These are phyloP conservation scores for Fomitopsis betulina DNA, from an alignment of 1,284 basidiomycete genomes.

Conservation along the genomic window DNA sequence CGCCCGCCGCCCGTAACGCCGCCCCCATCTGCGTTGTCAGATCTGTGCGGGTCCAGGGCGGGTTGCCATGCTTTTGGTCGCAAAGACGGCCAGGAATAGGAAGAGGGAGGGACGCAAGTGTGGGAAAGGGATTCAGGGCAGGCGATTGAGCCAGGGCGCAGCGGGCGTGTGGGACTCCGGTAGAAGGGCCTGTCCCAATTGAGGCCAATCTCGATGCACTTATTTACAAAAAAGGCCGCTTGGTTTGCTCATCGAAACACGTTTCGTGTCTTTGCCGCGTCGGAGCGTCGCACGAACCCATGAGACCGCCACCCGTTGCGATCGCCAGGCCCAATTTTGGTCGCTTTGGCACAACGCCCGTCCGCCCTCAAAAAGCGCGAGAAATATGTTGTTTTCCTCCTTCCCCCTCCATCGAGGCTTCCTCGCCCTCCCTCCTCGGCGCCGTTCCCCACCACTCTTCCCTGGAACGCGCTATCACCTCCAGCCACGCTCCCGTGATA, in stretches of 20 bases:
- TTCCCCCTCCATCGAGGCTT: slow-evolving; percentile 20
- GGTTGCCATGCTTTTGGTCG: neutral
- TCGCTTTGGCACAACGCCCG: slow-evolving; percentile 36
- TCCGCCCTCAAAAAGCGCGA: slow-evolving; percentile 33
- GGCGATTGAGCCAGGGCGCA: slow-evolving; percentile 3
- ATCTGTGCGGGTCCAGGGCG: neutral
- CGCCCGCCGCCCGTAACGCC: slow-evolving; percentile 2
- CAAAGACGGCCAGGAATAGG: slow-evolving; percentile 1
- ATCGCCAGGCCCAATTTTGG: slow-evolving; percentile 41
- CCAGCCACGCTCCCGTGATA: slow-evolving; percentile 22
- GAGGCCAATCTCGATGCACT: slow-evolving; percentile 18
- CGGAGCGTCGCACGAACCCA: slow-evolving; percentile 36
- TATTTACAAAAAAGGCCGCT: slow-evolving; percentile 26
- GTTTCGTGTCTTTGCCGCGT: slow-evolving; percentile 49
- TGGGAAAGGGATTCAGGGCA: slow-evolving; percentile 6
- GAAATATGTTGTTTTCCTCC: slow-evolving; percentile 27
- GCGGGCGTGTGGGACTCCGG: slow-evolving; percentile 10
- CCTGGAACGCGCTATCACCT: slow-evolving; percentile 21
- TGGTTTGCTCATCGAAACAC: slow-evolving; percentile 48
- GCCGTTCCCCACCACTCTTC: slow-evolving; percentile 16
- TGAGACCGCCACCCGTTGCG: slow-evolving; percentile 41
- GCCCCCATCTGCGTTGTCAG: slow-evolving; percentile 1
- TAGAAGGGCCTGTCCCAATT: slow-evolving; percentile 10
- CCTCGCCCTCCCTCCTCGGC: slow-evolving; percentile 11
- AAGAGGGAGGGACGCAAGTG: neutral